Evolutionary conservation across 78 protist species (phyloP).

Genomic region (Dictyostelium brefeldianum): DNA sequence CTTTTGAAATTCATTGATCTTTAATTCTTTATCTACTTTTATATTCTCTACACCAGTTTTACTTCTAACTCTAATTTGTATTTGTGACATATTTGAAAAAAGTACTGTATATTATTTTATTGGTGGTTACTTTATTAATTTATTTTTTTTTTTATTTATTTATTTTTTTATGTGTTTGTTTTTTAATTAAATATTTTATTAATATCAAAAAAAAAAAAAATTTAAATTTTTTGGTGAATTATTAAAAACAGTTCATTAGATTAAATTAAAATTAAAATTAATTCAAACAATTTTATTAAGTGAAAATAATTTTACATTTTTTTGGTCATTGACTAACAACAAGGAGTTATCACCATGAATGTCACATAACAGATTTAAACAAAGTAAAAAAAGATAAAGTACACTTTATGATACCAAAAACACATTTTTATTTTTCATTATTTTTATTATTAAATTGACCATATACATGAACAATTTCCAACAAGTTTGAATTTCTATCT

Average conservation of each 20-base stretch:
- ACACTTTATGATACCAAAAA: too few species aligned
- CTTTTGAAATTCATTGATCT: constrained; percentile 18
- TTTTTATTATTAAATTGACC: neutral
- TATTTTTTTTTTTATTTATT: neutral
- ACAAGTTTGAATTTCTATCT: neutral
- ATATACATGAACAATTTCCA: neutral
- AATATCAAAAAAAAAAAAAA: neutral
- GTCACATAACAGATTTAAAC: too few species aligned
- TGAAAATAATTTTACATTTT: too few species aligned
- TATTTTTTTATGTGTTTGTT: neutral
- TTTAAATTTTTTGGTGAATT: too few species aligned
- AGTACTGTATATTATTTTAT: too few species aligned
- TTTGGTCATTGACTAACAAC: too few species aligned
- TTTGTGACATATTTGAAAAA: neutral
- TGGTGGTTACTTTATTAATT: too few species aligned
- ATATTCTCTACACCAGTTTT: constrained; percentile 68
- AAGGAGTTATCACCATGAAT: too few species aligned
- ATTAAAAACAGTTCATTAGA: too few species aligned
- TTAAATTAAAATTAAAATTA: too few species aligned
- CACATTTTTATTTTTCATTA: neutral
- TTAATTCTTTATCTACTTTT: constrained; percentile 10
- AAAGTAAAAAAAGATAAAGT: too few species aligned
- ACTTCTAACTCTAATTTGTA: constrained; percentile 47
- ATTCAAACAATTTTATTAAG: too few species aligned
- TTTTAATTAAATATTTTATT: neutral